These are phyloP conservation scores for Carex parvula DNA, from an alignment of 176 grass and related monocot genomes.

Conservation along the genomic window DNA sequence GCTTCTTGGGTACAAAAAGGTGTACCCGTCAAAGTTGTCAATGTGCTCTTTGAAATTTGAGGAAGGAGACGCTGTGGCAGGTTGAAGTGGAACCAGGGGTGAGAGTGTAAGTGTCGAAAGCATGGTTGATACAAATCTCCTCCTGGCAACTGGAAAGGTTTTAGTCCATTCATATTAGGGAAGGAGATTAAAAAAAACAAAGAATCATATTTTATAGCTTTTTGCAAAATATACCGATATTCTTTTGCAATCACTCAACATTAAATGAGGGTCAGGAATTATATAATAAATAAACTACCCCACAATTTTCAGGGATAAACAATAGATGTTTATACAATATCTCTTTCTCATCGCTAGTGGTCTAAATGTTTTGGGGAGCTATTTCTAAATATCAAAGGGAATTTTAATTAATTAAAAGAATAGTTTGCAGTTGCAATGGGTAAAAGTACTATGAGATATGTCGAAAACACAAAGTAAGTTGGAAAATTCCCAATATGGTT, in stretches of 20 bases:
- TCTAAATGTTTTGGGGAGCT: neutral
- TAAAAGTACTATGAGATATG: neutral
- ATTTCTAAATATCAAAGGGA: neutral
- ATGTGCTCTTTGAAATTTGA: constrained; percentile 68
- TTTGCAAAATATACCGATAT: neutral
- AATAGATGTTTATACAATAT: neutral
- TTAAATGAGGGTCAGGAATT: neutral
- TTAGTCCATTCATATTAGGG: constrained; percentile 29
- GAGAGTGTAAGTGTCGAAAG: constrained; percentile 53
- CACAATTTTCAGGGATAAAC: neutral
- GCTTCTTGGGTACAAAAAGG: constrained; percentile 60
- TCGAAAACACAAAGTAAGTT: neutral
- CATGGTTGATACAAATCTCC: constrained; percentile 50
- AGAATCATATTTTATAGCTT: neutral
- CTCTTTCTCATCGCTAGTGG: neutral
- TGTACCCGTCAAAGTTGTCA: constrained; percentile 74
- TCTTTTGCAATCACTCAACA: neutral
- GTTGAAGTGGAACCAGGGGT: constrained; percentile 21
- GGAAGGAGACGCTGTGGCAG: constrained; percentile 37
- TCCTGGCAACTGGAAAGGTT: constrained; percentile 78
- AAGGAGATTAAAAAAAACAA: neutral
- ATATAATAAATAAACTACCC: neutral
- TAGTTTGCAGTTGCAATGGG: neutral
- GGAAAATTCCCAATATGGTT: neutral
- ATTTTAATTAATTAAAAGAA: neutral